Evolutionary conservation across 495 filamentous ascomycete genomes (phyloP).

Genomic region (Aspergillus asperescens): DNA sequence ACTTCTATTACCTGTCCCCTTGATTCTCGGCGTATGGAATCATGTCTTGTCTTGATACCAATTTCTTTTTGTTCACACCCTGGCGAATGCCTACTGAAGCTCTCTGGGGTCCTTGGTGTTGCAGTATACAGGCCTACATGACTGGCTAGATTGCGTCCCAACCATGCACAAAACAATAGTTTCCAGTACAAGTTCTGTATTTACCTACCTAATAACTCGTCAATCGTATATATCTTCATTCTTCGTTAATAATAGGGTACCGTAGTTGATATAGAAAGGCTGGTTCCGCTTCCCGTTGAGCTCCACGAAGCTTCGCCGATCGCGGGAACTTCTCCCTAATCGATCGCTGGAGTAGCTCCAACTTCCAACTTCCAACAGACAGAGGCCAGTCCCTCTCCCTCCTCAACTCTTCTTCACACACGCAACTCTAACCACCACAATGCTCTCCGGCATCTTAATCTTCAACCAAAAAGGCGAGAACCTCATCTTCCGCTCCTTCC

Average conservation of each 20-base stretch:
- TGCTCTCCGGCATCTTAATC: slow-evolving; percentile 94
- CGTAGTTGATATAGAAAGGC: no score
- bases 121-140: background rate
- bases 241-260: no score
- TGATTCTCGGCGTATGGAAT: slow-evolving; percentile 8
- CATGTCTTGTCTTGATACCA: slow-evolving; percentile 21
- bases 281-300: no score
- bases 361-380: background rate
- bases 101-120: background rate
- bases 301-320: background rate
- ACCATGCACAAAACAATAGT: no score
- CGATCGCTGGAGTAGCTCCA: background rate
- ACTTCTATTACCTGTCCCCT: slow-evolving; percentile 4
- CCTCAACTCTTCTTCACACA: slow-evolving; percentile 19
- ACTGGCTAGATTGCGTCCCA: no score
- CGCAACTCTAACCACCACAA: slow-evolving; percentile 39
- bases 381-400: slow-evolving; percentile 7
- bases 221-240: no score
- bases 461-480: slow-evolving; percentile 99
- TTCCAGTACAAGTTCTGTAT: no score
- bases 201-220: no score
- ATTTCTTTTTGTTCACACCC: background rate
- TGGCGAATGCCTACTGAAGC: background rate
- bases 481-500: slow-evolving; percentile 97
- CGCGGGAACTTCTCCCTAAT: slow-evolving; percentile 1